These are phyloP conservation scores for Plectosphaerella cucumerina DNA, from an alignment of 2,329 filamentous ascomycete species.

Conservation along the genomic window DNA sequence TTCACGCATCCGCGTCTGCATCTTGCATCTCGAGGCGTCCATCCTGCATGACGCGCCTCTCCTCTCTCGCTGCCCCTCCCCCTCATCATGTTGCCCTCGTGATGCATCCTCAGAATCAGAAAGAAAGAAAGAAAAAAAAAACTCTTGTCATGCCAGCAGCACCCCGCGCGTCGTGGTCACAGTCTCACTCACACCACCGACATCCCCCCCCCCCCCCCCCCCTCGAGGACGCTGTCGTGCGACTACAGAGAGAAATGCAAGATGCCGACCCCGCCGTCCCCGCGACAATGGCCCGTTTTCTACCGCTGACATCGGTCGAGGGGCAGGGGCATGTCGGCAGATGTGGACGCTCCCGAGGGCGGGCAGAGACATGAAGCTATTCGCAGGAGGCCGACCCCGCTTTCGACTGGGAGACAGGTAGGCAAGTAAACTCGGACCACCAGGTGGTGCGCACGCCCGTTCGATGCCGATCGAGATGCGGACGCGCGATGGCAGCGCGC, in stretches of 20 bases:
- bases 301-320: too few species aligned
- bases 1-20: too few species aligned
- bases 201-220: too few species aligned
- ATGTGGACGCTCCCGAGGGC: too few species aligned
- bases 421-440: not conserved
- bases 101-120: not conserved
- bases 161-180: too few species aligned
- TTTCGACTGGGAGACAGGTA: too few species aligned
- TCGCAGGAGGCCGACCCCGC: not conserved
- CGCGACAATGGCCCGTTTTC: not conserved
- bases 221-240: conserved; percentile 5
- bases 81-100: too few species aligned
- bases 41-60: too few species aligned
- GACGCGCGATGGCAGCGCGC: not conserved
- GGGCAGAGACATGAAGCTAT: not conserved
- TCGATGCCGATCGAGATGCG: not conserved
- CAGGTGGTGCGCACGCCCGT: not conserved
- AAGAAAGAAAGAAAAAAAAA: not conserved
- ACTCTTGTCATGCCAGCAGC: not conserved
- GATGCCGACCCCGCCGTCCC: not conserved
- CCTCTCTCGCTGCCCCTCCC: too few species aligned
- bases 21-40: too few species aligned
- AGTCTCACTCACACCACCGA: too few species aligned
- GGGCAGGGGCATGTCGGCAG: too few species aligned
- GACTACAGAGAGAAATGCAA: not conserved